phyloP scores from a whole-genome alignment of 805 yeast genomes.

The Ogataea naganishii region DNA sequence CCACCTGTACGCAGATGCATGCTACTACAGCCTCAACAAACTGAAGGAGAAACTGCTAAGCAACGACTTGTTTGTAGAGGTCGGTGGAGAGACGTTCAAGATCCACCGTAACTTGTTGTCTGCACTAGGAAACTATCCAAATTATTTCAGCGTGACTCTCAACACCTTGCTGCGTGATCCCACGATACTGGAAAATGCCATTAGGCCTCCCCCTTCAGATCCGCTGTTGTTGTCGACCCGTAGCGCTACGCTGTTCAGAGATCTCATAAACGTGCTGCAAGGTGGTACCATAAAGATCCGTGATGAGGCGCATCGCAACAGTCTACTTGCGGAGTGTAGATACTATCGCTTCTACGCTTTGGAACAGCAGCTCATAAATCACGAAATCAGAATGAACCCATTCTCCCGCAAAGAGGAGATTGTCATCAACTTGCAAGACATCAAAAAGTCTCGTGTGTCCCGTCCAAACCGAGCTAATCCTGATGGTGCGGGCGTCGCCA shows the following conservation, averaged over 20 bases:
- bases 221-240: constrained; percentile 46
- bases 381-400: constrained; percentile 43
- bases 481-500: constrained; percentile 4
- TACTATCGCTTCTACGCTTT: constrained; percentile 70
- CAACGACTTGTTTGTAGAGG: constrained; percentile 46
- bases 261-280: constrained; percentile 43
- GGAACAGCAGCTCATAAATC: constrained; percentile 61
- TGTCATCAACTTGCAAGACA: constrained; percentile 36
- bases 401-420: constrained; percentile 48
- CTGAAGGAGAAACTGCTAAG: constrained; percentile 38
- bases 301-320: constrained; percentile 45
- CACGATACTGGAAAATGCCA: constrained; percentile 33
- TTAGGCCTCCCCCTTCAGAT: constrained; percentile 74
- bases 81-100: constrained; percentile 55
- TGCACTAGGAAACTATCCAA: constrained; percentile 64
- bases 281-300: constrained; percentile 43
- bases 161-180: constrained; percentile 45
- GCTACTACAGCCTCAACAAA: constrained; percentile 58
- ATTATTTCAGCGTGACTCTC: constrained; percentile 61
- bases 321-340: constrained; percentile 59
- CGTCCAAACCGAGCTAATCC: constrained; percentile 10
- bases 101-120: constrained; percentile 47
- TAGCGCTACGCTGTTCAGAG: constrained; percentile 44
- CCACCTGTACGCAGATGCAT: constrained; percentile 59
- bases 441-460: constrained; percentile 28